Evolutionary conservation across 345 rosid species (phyloP), one percentile per base, ranked within the genome.

Genomic region (Melaleuca alternifolia): DNA sequence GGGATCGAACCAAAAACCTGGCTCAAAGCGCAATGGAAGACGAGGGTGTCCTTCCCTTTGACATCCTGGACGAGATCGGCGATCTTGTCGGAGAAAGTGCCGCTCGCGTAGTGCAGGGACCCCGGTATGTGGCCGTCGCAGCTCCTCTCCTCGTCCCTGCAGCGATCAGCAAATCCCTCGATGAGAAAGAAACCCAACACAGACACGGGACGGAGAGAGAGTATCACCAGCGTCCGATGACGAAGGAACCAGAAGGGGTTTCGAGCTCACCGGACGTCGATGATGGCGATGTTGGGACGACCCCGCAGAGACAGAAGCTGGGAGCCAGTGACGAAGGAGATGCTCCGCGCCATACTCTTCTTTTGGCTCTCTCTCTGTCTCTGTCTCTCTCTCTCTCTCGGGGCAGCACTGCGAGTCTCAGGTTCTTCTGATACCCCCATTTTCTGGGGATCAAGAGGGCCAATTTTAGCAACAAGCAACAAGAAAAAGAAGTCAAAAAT

Each of bases 91-190:
- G 89, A 89, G 90, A 97, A 97, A 7, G 87, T 85, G 85, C 87
- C 92, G 89, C 98, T 97, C 1, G 98, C 94, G 86, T 91, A 96
- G 91, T 97, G 99, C 84, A 94, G 89, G 3, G 99, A 94, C 48
- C 99, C 99, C 20, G 93, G 93, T 83, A 97, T 97, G 87, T 97
- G 99, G 83, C 99, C 99, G 83, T 97, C 99, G 91, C 93, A 95
- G 83, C 92, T 96, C 93, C 98, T 96, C 91, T 97, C 98, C 71
- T 95, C 98, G 88, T 97, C 98, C 94, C 98, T 94, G 87, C 12
- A 57, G n/a, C n/a, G n/a, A 57, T 87, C 2, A 33, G 11, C 85
- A 28, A 11, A 5, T 53, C 54, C 11, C 11, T 50, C 51, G 26
- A 59, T 76, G 6, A 46, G 10, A 30, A 30, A 30, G 13, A 30